Evolutionary conservation across 352 stramenopile species (phyloP), one percentile per base, ranked within the genome.

Genomic region (Pythium chondricola): DNA sequence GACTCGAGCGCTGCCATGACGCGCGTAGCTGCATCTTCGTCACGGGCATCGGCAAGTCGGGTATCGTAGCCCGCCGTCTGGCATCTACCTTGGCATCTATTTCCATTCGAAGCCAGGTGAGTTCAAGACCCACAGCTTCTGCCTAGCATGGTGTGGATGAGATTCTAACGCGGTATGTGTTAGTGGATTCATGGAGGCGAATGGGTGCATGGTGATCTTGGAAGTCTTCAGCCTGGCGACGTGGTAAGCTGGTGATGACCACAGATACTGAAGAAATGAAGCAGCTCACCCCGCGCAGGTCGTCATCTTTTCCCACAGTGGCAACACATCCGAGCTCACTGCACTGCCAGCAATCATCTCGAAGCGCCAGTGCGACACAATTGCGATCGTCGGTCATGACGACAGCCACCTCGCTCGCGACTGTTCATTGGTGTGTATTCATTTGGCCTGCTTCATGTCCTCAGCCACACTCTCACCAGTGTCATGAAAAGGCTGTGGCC

Each of bases 31-130:
- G 66, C 13, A 57, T 93, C 18, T 89, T 76, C 49, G 63, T 83
- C 21, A 89, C 76, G 6, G 82, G 82, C 16, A 85, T 93, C 16
- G 82, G 82, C 56, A 93, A 93, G 56, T 93, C 82, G 2, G 78
- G 72, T 17, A 77, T 86, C 17, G 78, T 93, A 2, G 82, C 78
- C 20, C 71, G 65, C 16, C 66, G 82, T 18, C 62, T 93, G 17
- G 82, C 79, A 8, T 85, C 79, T 4, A 85, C 78, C 13, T 45
- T 93, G 3, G 65, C 76, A 5, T 90, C 82, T 14, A 67, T 93
- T 32, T 87, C 82, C 4, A 57, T 90, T 31, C 76, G 65, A 29
- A 87, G 76, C 37, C 79, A 83, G 52, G 78, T 89, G 25, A 13
- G 43, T 45, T 32, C 6, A 29, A n/a, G 25, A 26, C 14, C 39